Evolutionary conservation across 768 basidiomycete genomes (phyloP), one percentile per base, ranked within the genome.

Genomic region (Mycena rebaudengoi): DNA sequence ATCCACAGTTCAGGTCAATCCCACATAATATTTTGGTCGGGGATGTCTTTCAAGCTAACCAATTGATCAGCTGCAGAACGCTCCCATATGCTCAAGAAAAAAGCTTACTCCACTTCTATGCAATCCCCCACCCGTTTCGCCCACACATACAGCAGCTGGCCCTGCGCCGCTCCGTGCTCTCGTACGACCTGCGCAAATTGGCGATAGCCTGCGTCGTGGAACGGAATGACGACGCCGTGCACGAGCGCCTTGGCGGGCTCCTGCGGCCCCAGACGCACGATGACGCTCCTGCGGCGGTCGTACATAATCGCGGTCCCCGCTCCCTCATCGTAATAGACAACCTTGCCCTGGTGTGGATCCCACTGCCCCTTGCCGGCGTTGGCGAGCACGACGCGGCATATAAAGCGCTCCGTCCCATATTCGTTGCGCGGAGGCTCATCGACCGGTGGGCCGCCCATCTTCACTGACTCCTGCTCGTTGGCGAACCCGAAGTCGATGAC

Each of bases 371-470:
- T 44, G 16, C 62, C 52, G 7, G 54, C 59, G 32, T 64, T 26
- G 4, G 62, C 20, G 10, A 48, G 39, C 20, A 48, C 4, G 28
- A 46, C 56, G 61, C 60, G 64, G 40, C 64, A 69, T 2, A 64
- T 41, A 44, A 71, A 71, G 5, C 70, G 70, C 32, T 70, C 67
- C 29, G 46, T 21, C 30, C 69, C 70, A 23, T 71, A 71, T 48
- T 70, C 66, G 56, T 70, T 71, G 2, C 51, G 61, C 14, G 66
- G 70, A 26, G 40, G 50, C 30, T 71, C 70, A 1, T 13, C 39
- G 18, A 54, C 46, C 14, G 49, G 18, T 2, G 64, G 60, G 18
- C 70, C 67, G 32, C 64, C 64, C 29, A 65, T 48, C 44, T 68
- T 70, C 39, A 71, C 60, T 2, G 62, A 23, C 43, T 71, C 70